Conservation (phyloP, 2,329 filamentous ascomycete genomes). For the Botrytis squamosa region DNA sequence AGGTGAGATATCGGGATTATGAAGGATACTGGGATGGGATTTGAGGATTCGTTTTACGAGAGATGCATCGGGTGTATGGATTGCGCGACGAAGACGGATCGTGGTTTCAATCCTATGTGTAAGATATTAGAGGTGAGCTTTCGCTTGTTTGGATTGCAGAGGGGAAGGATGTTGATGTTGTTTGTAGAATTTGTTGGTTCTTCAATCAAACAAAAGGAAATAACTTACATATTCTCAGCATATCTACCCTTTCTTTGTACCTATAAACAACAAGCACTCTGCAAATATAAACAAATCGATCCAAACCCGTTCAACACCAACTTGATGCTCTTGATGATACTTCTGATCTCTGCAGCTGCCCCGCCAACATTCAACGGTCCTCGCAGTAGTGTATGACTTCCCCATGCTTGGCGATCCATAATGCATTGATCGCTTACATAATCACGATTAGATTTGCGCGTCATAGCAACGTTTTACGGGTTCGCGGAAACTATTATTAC, state of each 20-base stretch:
- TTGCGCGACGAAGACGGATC: constrained; percentile 76
- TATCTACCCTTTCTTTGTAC: constrained; percentile 16
- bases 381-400: not conserved
- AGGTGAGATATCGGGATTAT: constrained; percentile 71
- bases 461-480: not conserved
- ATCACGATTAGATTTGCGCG: not conserved
- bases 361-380: constrained; percentile 1
- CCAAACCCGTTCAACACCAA: not conserved
- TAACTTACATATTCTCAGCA: constrained; percentile 22
- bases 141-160: not conserved
- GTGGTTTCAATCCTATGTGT: constrained; percentile 70
- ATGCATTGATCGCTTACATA: not conserved
- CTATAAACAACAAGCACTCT: not conserved
- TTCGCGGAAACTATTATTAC: not conserved
- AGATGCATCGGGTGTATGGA: constrained; percentile 67
- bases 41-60: constrained; percentile 76
- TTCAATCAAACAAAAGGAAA: not conserved
- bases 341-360: constrained; percentile 3
- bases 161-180: not conserved
- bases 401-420: constrained; percentile 4
- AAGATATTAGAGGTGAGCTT: not conserved
- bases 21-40: constrained; percentile 67
- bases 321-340: not conserved
- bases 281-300: not conserved
- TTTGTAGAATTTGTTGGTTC: not conserved